phyloP scores from a whole-genome alignment of 2,329 filamentous ascomycete species.

The Verticillium longisporum region DNA sequence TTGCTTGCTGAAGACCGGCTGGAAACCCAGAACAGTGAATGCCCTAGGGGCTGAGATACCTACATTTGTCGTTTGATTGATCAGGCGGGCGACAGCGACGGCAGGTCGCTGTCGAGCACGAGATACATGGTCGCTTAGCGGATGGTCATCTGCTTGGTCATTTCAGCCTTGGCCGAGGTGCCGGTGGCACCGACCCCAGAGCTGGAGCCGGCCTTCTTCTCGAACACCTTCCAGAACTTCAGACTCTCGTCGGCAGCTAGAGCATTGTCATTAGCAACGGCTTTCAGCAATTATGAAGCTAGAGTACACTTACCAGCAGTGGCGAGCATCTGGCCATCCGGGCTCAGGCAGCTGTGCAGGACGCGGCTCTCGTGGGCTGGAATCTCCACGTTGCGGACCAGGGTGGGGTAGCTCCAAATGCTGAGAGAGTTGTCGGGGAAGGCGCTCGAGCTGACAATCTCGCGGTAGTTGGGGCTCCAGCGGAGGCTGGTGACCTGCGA shows the following conservation, averaged over 20 bases:
- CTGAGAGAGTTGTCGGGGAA: constrained; percentile 99
- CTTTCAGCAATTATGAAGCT: too few species aligned
- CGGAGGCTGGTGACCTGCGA: constrained; percentile 94
- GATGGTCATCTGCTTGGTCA: constrained; percentile 94
- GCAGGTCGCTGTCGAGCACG: constrained; percentile 4
- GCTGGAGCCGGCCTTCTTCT: constrained; percentile 88
- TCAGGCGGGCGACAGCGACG: not conserved
- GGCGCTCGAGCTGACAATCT: constrained; percentile 94
- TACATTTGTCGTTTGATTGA: constrained; percentile 28
- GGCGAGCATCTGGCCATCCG: constrained; percentile 95
- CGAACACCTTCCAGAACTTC: constrained; percentile 99
- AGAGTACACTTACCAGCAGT: constrained; percentile 50
- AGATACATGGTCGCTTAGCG: constrained; percentile 43
- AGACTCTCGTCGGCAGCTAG: constrained; percentile 84
- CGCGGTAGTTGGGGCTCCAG: constrained; percentile 95
- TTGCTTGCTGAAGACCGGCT: constrained; percentile 35
- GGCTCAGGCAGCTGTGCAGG: constrained; percentile 92
- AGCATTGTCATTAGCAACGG: constrained; percentile 16
- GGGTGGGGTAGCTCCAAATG: constrained; percentile 97
- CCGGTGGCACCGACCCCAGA: constrained; percentile 58
- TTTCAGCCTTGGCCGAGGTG: constrained; percentile 70
- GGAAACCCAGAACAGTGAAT: constrained; percentile 31
- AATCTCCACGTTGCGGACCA: constrained; percentile 97
- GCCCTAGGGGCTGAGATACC: constrained; percentile 37
- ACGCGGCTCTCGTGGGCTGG: constrained; percentile 96